phyloP scores from a whole-genome alignment of 495 filamentous ascomycete species.

The Lophiotrema nucula region DNA sequence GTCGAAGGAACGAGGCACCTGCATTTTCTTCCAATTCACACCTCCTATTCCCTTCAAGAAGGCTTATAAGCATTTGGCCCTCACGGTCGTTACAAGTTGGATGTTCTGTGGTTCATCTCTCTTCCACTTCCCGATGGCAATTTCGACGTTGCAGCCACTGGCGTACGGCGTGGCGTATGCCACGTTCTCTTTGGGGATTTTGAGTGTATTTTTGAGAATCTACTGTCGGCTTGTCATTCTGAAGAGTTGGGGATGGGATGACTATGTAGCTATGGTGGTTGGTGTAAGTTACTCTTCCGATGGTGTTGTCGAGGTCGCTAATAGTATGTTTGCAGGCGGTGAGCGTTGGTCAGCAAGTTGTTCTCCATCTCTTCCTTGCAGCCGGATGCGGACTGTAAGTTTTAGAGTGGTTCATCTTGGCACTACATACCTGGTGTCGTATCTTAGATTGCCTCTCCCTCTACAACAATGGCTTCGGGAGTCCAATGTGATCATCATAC shows the following conservation, averaged over 20 bases:
- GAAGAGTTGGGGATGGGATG: slow-evolving; percentile 16
- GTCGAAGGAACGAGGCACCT: neutral
- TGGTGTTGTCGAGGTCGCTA: neutral
- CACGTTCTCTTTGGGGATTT: slow-evolving; percentile 13
- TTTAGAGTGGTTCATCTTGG: too few relatives aligned
- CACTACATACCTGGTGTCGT: neutral
- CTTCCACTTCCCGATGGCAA: neutral
- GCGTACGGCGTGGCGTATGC: slow-evolving; percentile 1
- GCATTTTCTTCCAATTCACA: neutral
- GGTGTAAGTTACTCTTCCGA: neutral
- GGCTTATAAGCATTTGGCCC: too few relatives aligned
- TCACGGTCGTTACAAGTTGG: too few relatives aligned
- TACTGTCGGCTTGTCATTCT: slow-evolving; percentile 19
- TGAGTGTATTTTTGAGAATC: slow-evolving; percentile 7
- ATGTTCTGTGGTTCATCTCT: too few relatives aligned
- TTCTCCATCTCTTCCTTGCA: slow-evolving; percentile 13
- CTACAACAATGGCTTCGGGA: too few relatives aligned
- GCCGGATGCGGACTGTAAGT: slow-evolving; percentile 20
- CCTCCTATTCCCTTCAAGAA: neutral
- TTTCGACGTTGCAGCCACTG: neutral
- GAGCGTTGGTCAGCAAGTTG: slow-evolving; percentile 7
- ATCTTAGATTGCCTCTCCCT: neutral
- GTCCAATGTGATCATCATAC: too few relatives aligned
- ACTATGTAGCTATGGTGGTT: slow-evolving; percentile 3
- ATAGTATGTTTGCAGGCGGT: neutral